These are phyloP conservation scores for Sarcocystis neurona DNA, from an alignment of 169 alveolate species.

Conservation along the genomic window DNA sequence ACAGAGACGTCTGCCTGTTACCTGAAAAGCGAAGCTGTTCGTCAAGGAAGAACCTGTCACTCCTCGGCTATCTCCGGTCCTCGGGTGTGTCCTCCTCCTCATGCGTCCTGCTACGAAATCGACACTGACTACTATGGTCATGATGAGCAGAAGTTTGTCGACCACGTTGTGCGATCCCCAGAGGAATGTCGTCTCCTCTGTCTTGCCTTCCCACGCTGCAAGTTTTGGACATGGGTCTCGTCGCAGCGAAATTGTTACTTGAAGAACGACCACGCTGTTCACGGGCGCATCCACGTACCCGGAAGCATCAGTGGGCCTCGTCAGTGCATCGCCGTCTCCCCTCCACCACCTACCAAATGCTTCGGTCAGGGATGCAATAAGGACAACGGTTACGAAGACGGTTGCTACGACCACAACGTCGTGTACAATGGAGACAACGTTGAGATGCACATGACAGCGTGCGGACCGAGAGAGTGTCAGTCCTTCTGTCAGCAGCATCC, in stretches of 20 bases:
- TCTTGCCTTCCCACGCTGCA: neutral
- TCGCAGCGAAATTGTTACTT: neutral
- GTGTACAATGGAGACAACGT: neutral
- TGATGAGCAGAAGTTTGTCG: neutral
- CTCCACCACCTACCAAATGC: neutral
- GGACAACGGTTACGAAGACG: neutral
- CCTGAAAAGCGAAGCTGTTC: constrained; percentile 1
- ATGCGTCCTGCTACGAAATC: neutral
- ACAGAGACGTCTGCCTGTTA: neutral
- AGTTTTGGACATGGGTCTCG: constrained; percentile 18
- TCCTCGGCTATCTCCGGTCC: neutral
- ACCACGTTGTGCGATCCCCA: neutral
- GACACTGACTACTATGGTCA: neutral
- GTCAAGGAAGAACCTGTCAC: neutral
- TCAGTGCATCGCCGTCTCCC: neutral
- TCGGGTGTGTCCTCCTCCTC: neutral
- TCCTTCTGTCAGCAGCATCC: neutral
- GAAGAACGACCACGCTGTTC: neutral
- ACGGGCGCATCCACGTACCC: neutral
- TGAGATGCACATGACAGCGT: neutral
- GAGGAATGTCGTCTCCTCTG: neutral
- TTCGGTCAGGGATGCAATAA: neutral
- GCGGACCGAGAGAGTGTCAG: neutral
- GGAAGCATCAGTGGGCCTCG: neutral
- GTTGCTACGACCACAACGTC: neutral